Conservation (phyloP, 1,139 yeast genomes). For the Protomyces inundatus region DNA sequence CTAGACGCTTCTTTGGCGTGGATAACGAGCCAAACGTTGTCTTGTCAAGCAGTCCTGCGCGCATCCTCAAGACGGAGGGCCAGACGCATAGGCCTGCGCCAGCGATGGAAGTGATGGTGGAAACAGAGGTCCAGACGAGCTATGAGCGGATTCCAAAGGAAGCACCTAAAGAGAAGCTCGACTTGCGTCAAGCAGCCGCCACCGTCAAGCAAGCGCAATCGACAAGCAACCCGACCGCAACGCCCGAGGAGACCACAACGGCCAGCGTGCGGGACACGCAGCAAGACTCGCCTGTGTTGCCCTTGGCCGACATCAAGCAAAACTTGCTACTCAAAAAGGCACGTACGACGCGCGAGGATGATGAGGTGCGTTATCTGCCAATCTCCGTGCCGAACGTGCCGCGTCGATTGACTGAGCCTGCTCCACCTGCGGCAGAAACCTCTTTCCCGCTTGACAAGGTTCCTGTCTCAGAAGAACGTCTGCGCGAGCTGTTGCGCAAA, state of each 20-base stretch:
- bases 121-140: background rate
- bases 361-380: too few relatives aligned
- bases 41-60: background rate
- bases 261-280: background rate
- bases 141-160: too few relatives aligned
- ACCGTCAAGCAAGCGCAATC: background rate
- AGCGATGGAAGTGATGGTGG: background rate
- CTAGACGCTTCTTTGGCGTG: background rate
- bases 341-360: background rate
- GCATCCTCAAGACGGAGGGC: background rate
- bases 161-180: background rate
- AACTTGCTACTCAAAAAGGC: background rate
- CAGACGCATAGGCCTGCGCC: background rate
- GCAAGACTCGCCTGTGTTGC: background rate
- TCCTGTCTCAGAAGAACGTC: background rate
- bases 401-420: background rate
- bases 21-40: background rate
- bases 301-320: background rate
- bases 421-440: background rate
- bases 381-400: background rate
- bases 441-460: background rate
- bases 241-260: background rate
- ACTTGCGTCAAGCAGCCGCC: background rate
- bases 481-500: background rate
- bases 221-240: background rate